Conservation (phyloP, 1,139 yeast genomes). For the Lizanozyma gosingica region DNA sequence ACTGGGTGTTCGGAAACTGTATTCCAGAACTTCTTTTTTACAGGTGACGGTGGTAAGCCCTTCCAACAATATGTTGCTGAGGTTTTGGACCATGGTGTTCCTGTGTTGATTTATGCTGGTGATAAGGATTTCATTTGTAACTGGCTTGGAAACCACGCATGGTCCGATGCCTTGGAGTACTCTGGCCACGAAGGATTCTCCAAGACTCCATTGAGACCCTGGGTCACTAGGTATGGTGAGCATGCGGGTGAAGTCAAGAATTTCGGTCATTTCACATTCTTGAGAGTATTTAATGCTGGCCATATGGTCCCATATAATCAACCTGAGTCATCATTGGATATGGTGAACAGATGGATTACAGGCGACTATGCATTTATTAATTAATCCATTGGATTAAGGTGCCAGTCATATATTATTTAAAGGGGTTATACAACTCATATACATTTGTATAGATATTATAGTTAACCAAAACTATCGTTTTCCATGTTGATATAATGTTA, state of each 20-base stretch:
- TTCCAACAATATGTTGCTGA: slow-evolving; percentile 55
- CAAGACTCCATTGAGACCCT: slow-evolving; percentile 25
- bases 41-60: slow-evolving; percentile 60
- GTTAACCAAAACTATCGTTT: too few species aligned
- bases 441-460: too few species aligned
- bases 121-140: slow-evolving; percentile 33
- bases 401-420: too few species aligned
- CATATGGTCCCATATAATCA: slow-evolving; percentile 81
- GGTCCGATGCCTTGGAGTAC: slow-evolving; percentile 24
- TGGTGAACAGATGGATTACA: slow-evolving; percentile 72
- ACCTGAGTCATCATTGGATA: slow-evolving; percentile 62
- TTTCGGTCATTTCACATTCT: slow-evolving; percentile 46
- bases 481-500: too few species aligned
- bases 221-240: slow-evolving; percentile 33
- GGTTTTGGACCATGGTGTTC: slow-evolving; percentile 42
- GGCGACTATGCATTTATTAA: slow-evolving; percentile 32
- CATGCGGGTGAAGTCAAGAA: slow-evolving; percentile 53
- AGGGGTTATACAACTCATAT: too few species aligned
- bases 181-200: slow-evolving; percentile 18
- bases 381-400: too few species aligned
- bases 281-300: slow-evolving; percentile 59
- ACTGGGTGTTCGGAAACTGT: slow-evolving; percentile 52
- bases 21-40: slow-evolving; percentile 41
- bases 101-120: slow-evolving; percentile 32
- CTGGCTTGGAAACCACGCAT: slow-evolving; percentile 32